Percentiles rank a stretch among this genome's conserved stretches.
Evolutionary conservation across 176 grass and related monocot species (phyloP).

Genomic region (Oryza glumipatula): DNA sequence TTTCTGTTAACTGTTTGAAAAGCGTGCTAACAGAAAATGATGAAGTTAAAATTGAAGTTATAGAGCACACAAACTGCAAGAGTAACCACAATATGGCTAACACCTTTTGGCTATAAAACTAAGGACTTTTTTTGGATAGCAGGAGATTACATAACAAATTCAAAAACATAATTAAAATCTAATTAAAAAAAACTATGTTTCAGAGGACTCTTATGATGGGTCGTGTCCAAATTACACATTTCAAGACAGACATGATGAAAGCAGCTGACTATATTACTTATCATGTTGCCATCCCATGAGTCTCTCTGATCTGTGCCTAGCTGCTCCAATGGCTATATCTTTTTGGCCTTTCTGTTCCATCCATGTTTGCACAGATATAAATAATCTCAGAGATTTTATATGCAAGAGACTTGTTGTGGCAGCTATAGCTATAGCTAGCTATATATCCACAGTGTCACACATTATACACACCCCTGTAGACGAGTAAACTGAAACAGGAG

Average conservation of each 20-base stretch:
- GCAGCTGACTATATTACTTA: neutral
- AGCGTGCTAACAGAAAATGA: no score
- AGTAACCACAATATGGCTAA: neutral
- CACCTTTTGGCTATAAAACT: neutral
- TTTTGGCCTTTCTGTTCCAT: slow-evolving; percentile 10
- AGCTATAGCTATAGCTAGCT: neutral
- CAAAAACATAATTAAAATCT: neutral
- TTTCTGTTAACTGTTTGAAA: no score
- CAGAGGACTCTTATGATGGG: neutral
- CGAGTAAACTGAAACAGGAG: slow-evolving; percentile 14
- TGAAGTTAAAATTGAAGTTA: neutral
- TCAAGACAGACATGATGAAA: slow-evolving; percentile 31
- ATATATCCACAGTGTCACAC: neutral
- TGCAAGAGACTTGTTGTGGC: neutral
- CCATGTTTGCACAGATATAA: neutral
- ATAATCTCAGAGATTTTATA: neutral
- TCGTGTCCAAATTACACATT: neutral
- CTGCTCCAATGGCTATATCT: neutral
- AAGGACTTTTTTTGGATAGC: no score
- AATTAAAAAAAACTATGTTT: neutral
- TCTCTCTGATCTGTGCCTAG: neutral
- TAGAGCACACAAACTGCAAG: neutral
- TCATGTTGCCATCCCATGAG: neutral
- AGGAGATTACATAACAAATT: neutral
- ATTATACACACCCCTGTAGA: neutral